Conservation (phyloP, 169 alveolate genomes). For the Eimeria necatrix region DNA sequence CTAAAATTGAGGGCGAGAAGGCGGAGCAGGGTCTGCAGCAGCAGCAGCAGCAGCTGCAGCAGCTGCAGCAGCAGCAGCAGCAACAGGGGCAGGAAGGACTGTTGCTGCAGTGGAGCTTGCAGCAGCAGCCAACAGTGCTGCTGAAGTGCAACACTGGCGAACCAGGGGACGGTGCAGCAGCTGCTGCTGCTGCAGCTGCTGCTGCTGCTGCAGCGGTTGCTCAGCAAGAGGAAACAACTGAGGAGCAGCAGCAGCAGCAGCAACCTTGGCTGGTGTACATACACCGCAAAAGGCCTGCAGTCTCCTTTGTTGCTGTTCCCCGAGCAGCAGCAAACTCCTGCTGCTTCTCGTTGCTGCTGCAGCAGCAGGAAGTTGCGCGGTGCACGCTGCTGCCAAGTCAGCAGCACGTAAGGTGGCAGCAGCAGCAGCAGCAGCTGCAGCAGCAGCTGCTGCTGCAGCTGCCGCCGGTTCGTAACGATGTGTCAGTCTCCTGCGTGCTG, state of each 20-base stretch:
- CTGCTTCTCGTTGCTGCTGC: slow-evolving; percentile 68
- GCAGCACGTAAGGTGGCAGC: not conserved
- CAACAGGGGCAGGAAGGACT: slow-evolving; percentile 61
- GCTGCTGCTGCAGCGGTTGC: slow-evolving; percentile 30
- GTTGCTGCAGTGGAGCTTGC: slow-evolving; percentile 67
- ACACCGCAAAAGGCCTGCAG: slow-evolving; percentile 23
- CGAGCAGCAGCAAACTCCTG: not conserved
- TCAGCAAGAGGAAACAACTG: slow-evolving; percentile 8
- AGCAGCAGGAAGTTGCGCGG: slow-evolving; percentile 1
- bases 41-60: slow-evolving; percentile 72
- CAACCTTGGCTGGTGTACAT: slow-evolving; percentile 62
- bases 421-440: slow-evolving; percentile 55
- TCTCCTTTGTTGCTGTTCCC: not conserved
- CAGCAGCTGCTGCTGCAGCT: slow-evolving; percentile 15
- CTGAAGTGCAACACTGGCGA: slow-evolving; percentile 40
- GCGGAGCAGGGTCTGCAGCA: not conserved
- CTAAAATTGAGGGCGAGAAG: not conserved
- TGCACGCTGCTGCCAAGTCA: not conserved
- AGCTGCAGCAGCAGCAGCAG: slow-evolving; percentile 42
- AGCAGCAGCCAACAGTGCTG: slow-evolving; percentile 63
- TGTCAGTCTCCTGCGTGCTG: not conserved
- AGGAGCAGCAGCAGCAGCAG: slow-evolving; percentile 66
- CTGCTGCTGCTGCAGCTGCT: slow-evolving; percentile 45
- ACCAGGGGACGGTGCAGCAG: slow-evolving; percentile 29
- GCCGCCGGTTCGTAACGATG: not conserved